Base-by-base conservation (phyloP, 495 filamentous ascomycete genomes). In the Tuber indicum region DNA sequence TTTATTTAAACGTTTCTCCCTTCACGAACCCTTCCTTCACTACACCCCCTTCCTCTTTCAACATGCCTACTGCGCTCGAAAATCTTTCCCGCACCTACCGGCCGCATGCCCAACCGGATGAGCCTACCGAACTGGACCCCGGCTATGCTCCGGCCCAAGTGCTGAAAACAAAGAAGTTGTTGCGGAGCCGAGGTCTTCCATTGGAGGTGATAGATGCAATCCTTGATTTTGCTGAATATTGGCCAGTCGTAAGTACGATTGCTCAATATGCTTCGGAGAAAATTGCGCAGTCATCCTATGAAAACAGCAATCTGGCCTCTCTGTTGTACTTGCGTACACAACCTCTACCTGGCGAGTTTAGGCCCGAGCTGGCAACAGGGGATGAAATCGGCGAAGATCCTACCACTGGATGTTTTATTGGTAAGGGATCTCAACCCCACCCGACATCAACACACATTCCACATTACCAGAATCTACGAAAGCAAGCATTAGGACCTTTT, bases 201-300 rank as follows among this genome's bases (percentile, higher is more conserved):
- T 77, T 84, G 2, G 92, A 94, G 76, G 80, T 94, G 36, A 81
- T 92, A n/a, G 90, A 93, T 83, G 83, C 85, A 72, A 89, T 94
- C 47, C 80, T 92, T 73, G 91, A 93, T 80, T 83, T 85, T 58
- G 91, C 91, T 36, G 91, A 92, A 83, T 93, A 93, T 81, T 94
- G 92, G 92, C 87, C 88, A 0, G 49, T 71, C 71, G 75, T 45
- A 42, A 52, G 41, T 2, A 5, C n/a, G 7, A 44, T 62, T 23
- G 4, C 19, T 1, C 71, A 6, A 26, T 43, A 72, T 72, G 12
- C n/a, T 6, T 32, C 41, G 32, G 45, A n/a, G 12, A 46, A 44
- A 32, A 17, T 14, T 47, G 71, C 32, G 84, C n/a, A 78, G 83
- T 49, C 81, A 82, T 32, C 80, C 84, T 3, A 82, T 84, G 16